Evolutionary conservation across 345 rosid genomes (phyloP), one percentile per base, ranked within the genome.

Genomic region (Geranium brycei): DNA sequence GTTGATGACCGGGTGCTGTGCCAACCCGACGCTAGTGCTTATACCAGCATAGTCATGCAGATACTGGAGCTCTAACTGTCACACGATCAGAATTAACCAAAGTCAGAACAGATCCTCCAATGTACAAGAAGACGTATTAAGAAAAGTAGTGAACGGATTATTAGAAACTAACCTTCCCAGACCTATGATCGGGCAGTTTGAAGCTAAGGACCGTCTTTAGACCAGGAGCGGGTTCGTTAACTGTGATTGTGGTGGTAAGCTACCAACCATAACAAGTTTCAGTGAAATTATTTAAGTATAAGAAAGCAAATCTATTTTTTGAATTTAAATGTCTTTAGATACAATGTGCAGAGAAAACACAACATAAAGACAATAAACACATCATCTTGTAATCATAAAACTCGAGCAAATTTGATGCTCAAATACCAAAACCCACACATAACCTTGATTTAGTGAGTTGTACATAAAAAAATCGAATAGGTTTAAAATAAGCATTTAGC

Each of bases 191-290:
- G 64, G 97, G 99, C 59, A 75, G 79, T 70, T 66, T 87, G 82
- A 86, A 85, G 83, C 85, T 90, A 58, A 89, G 69, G 72, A 89
- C 90, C 13, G 96, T 53, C 85, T 83, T 92, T 74, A 87, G 65
- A 51, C 97, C 97, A 35, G 96, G 99, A 59, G 95, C 86, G 76
- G 91, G 85, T 77, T 92, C 90, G 81, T 92, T 83, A 67, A 89
- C 72, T 0, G 91, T 90, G n/a, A 89, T 74, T 19, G 99, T 89
- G 63, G 96, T 77, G 40, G 81, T 69, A 16, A 92, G 84, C 99
- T 92, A 79, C 72, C 4, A 68, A 5, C 67, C 23, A 60, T 12
- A 58, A 38, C 69, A 59, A 65, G n/a, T 23, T 30, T 23, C 17
- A 63, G 15, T 51, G 61, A 55, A 35, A 35, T 4, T 7, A 35